Conservation (phyloP, 768 basidiomycete genomes). For the Leccinum subgranulosum region DNA sequence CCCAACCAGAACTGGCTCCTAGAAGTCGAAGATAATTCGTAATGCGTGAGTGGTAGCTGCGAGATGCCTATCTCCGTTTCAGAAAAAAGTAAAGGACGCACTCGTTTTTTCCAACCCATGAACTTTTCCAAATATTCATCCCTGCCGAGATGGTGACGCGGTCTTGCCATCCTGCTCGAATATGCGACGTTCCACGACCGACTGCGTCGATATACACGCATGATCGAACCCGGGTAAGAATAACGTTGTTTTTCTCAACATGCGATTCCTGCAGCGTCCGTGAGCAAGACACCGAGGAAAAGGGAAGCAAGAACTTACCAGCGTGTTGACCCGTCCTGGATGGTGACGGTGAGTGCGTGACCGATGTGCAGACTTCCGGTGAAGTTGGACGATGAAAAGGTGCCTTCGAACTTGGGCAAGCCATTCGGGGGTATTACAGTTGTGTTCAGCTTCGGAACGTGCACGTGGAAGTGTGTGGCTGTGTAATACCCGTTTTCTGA, state of each 20-base stretch:
- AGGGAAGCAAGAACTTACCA: constrained; percentile 52
- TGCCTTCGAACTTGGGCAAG: constrained; percentile 57
- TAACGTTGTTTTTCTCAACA: constrained; percentile 87
- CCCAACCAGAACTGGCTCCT: too few species aligned
- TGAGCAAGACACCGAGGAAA: too few species aligned
- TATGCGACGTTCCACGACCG: constrained; percentile 93
- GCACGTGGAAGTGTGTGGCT: too few species aligned
- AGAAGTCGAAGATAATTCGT: too few species aligned
- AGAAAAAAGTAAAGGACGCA: constrained; percentile 25
- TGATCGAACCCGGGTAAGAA: constrained; percentile 97
- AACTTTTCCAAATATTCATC: constrained; percentile 83
- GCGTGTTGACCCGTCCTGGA: constrained; percentile 85
- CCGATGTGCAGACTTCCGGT: constrained; percentile 95
- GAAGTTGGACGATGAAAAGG: constrained; percentile 90
- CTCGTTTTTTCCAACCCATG: constrained; percentile 96
- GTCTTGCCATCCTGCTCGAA: constrained; percentile 76
- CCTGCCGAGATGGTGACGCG: constrained; percentile 92
- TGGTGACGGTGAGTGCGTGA: constrained; percentile 86
- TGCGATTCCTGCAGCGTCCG: constrained; percentile 60
- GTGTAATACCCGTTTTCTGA: too few species aligned
- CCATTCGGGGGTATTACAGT: constrained; percentile 82
- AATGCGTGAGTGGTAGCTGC: constrained; percentile 66
- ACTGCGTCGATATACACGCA: constrained; percentile 96
- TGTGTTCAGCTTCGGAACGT: too few species aligned
- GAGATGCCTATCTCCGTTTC: background rate